Evolutionary conservation across 345 rosid species (phyloP), one percentile per base, ranked within the genome.

Genomic region (Eucalyptus victrix): DNA sequence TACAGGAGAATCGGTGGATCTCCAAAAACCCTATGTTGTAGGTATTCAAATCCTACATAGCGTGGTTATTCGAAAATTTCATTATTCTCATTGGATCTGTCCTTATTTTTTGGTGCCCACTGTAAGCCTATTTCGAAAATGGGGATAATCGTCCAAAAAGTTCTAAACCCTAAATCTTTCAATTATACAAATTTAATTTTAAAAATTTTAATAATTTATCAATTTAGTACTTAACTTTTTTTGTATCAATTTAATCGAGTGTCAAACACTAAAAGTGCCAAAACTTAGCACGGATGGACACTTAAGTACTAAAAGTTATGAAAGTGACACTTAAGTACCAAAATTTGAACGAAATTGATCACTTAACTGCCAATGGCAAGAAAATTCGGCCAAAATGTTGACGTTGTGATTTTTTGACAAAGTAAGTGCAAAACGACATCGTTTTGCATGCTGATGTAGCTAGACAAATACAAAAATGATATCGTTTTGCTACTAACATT

Each of bases 361-460:
- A 50, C 19, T 50, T 50, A 50, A 50, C 7, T 16, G 0, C 7
- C 7, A 50, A 50, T 16, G 1, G 7, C 19, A 6, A 50, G 0
- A 50, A 50, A 50, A 50, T 16, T 7, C 53, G 0, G 0, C 19
- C 19, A 50, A 50, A 50, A 50, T 50, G 3, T 1, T 50, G 1
- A 50, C 19, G 0, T 50, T 0, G 7, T 15, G 53, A 50, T 50
- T 50, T 50, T 16, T 7, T 3, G 0, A 15, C 51, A 15, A 50
- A 50, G 7, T 50, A 50, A 15, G 7, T 50, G 1, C 19, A 50
- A 50, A 15, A 50, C 7, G 1, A 50, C 7, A 15, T 50, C 53
- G 1, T 50, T 16, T 50, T 50, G 7, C 7, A 50, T 1, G 1
- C 7, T 1, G 3, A 15, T 0, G 19, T 50, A 1, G 3, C 53